phyloP scores from a whole-genome alignment of 352 stramenopile species.

The Phytophthora ramorum region DNA sequence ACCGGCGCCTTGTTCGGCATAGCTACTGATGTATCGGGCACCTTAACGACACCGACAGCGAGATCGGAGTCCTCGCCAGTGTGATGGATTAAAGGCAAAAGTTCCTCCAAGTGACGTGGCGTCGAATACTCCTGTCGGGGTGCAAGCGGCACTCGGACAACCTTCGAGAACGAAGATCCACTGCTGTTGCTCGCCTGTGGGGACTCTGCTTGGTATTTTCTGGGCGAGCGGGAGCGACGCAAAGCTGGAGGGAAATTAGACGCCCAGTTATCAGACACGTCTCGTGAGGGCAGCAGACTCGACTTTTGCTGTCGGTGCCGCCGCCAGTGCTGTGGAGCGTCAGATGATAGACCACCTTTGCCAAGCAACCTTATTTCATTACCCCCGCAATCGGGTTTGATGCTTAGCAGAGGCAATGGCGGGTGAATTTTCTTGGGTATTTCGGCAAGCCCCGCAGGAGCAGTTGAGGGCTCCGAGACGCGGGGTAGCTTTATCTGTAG shows the following conservation, averaged over 20 bases:
- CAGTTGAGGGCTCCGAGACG: conserved; percentile 5
- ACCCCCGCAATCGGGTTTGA: conserved; percentile 15
- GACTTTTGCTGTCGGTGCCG: conserved; percentile 5
- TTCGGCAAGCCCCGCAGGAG: conserved; percentile 7
- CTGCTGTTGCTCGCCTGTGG: neutral
- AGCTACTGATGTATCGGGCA: neutral
- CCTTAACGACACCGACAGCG: neutral
- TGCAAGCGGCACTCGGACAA: neutral
- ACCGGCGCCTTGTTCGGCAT: neutral
- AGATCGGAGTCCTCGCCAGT: neutral
- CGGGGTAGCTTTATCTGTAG: conserved; percentile 5
- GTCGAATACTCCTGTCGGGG: neutral
- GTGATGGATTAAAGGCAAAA: conserved; percentile 12
- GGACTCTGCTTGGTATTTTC: neutral
- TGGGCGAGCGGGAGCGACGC: conserved; percentile 4
- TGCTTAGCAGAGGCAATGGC: conserved; percentile 28
- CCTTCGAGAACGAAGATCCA: conserved; percentile 13
- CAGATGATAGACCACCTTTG: neutral
- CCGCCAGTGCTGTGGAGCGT: conserved; percentile 2
- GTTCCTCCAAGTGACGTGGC: neutral
- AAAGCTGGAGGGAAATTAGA: conserved; percentile 24
- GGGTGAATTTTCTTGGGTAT: conserved; percentile 13
- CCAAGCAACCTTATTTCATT: conserved; percentile 11
- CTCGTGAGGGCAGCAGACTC: conserved; percentile 21
- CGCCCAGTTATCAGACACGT: conserved; percentile 24